These are phyloP conservation scores for Rhodotorula taiwanensis DNA, from an alignment of 768 basidiomycete genomes.

Conservation along the genomic window DNA sequence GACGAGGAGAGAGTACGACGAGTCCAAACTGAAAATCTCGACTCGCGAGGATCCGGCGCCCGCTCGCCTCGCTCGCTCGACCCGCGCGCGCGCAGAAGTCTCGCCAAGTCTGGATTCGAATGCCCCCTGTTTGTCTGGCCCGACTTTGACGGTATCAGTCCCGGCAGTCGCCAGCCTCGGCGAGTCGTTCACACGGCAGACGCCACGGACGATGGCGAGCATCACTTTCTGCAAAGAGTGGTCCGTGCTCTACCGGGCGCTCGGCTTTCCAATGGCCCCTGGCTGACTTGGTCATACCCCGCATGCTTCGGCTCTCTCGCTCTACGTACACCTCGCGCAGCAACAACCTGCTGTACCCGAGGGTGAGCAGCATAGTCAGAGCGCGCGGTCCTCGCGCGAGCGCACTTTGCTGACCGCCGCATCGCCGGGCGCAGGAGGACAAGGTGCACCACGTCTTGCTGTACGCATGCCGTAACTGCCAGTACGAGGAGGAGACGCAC, in stretches of 20 bases:
- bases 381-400: too few relatives aligned
- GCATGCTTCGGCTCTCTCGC: not conserved
- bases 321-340: slow-evolving; percentile 42
- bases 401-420: not conserved
- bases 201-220: slow-evolving; percentile 47
- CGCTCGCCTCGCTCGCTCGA: too few relatives aligned
- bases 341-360: slow-evolving; percentile 86
- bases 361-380: slow-evolving; percentile 39
- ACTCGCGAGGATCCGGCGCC: not conserved
- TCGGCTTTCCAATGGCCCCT: not conserved
- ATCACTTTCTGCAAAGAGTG: slow-evolving; percentile 86
- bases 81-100: too few relatives aligned
- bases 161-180: too few relatives aligned
- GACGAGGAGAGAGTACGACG: not conserved
- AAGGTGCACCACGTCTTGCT: slow-evolving; percentile 74
- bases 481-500: slow-evolving; percentile 72
- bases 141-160: too few relatives aligned
- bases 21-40: not conserved
- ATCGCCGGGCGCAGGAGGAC: slow-evolving; percentile 59
- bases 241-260: slow-evolving; percentile 27
- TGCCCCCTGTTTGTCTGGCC: too few relatives aligned
- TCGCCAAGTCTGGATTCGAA: too few relatives aligned
- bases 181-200: too few relatives aligned
- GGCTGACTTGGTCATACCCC: not conserved
- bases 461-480: slow-evolving; percentile 85